A percentile compares a stretch with the other conserved stretches of the same genome.
Conservation (phyloP, 164 flowering plant genomes). For the Aristolochia californica region DNA sequence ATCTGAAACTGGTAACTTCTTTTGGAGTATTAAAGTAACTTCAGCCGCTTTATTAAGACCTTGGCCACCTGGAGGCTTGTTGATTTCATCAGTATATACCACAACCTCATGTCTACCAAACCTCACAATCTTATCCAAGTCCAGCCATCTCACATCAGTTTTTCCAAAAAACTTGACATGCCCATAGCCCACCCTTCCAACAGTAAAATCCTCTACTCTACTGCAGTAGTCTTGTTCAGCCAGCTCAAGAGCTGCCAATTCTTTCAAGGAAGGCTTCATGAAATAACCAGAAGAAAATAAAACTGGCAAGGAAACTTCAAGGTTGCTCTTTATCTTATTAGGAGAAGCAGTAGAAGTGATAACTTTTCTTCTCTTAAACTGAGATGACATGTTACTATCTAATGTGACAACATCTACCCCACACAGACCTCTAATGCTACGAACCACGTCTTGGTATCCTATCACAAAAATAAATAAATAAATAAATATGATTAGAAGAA, state of each 20-base stretch:
- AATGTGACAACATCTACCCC: slow-evolving; percentile 2
- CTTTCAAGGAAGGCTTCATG: slow-evolving; percentile 49
- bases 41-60: slow-evolving; percentile 90
- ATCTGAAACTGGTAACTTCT: slow-evolving; percentile 7
- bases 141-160: slow-evolving; percentile 76
- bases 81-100: slow-evolving; percentile 70
- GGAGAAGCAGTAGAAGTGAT: slow-evolving; percentile 2
- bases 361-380: slow-evolving; percentile 17
- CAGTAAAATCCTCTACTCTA: slow-evolving; percentile 53
- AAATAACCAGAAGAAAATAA: slow-evolving; percentile 52
- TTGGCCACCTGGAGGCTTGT: slow-evolving; percentile 68
- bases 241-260: slow-evolving; percentile 38
- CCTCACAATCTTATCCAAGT: slow-evolving; percentile 61
- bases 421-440: slow-evolving; percentile 6
- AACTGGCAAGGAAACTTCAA: slow-evolving; percentile 34
- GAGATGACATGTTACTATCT: slow-evolving; percentile 4
- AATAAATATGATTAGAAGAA: too few relatives aligned
- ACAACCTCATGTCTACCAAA: slow-evolving; percentile 54
- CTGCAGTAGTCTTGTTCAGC: slow-evolving; percentile 49
- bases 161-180: slow-evolving; percentile 57
- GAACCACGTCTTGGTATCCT: slow-evolving; percentile 6
- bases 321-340: not conserved
- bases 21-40: slow-evolving; percentile 57
- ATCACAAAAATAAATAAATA: too few relatives aligned
- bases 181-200: slow-evolving; percentile 89